Evolutionary conservation across 2,329 filamentous ascomycete species (phyloP), one percentile per base, ranked within the genome.

Genomic region (Calonectria pauciramosa): DNA sequence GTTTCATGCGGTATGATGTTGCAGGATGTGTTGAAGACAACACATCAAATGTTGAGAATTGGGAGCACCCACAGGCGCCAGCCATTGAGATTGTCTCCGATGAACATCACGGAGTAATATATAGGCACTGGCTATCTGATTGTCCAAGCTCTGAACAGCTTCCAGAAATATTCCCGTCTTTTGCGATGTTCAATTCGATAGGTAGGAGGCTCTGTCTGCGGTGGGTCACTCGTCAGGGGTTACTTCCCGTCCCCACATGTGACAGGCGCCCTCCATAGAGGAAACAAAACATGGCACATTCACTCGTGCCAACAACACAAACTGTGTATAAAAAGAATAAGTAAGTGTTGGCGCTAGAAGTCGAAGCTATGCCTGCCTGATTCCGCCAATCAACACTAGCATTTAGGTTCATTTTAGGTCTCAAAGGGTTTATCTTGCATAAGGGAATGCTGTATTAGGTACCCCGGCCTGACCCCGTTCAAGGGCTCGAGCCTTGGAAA

Each of bases 171-270:
- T 11, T 41, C 18, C 23, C 7, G 59, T 54, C 32, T 72, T 30
- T 72, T 52, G 56, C n/a, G 54, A 68, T 60, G 51, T 41, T 67
- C 38, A 49, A 65, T 44, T 30, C 23, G 13, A 23, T 26, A 51
- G 47, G 47, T 23, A 49, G 36, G 65, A 69, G 67, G 67, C 67
- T 69, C 67, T 60, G 67, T 69, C 52, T 51, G 67, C 36, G 30
- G 67, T 69, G 67, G 67, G 67, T 32, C 67, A 8, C 20, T 16
- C 16, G 18, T 41, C 51, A 52, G 49, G 64, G 64, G 67, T 63
- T 52, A 26, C 30, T 26, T 44, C 26, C 41, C 26, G 41, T 60
- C 67, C 14, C 67, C 67, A 63, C 67, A 70, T 70, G 54, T 70
- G 67, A 70, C 67, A 60, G 49, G 38, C 60, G 60, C 60, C 38